Evolutionary conservation across 1,284 basidiomycete species (phyloP).

Genomic region (Porodaedalea pini): DNA sequence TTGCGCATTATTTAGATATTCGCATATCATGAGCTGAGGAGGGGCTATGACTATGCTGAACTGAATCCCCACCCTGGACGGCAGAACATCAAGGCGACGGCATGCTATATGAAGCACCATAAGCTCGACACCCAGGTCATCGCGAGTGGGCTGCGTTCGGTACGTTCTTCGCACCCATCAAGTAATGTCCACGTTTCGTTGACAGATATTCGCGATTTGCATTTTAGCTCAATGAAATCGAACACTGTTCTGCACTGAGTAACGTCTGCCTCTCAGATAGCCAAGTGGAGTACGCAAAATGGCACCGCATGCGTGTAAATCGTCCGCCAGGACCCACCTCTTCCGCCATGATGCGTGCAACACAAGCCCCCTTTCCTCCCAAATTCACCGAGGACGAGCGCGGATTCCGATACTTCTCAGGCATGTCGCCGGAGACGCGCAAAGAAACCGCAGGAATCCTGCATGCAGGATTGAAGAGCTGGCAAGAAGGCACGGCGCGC

Average conservation of each 20-base stretch:
- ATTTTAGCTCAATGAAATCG: slow-evolving; percentile 8
- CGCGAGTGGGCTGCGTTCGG: slow-evolving; percentile 32
- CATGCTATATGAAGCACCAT: slow-evolving; percentile 43
- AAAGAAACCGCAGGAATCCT: slow-evolving; percentile 31
- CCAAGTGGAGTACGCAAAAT: slow-evolving; percentile 2
- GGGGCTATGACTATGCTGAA: slow-evolving; percentile 24
- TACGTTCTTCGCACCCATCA: slow-evolving; percentile 16
- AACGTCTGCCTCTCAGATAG: slow-evolving; percentile 6
- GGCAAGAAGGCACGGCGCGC: slow-evolving; percentile 32
- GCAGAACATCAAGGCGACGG: slow-evolving; percentile 45
- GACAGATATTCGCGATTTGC: not conserved
- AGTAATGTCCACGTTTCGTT: not conserved
- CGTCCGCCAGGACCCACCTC: slow-evolving; percentile 10
- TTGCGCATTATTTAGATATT: slow-evolving; percentile 39
- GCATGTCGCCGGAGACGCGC: slow-evolving; percentile 30
- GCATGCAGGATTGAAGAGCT: slow-evolving; percentile 28
- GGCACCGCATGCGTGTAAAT: slow-evolving; percentile 6
- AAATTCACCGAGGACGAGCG: not conserved
- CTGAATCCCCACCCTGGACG: slow-evolving; percentile 39
- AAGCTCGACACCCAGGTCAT: slow-evolving; percentile 41
- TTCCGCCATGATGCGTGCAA: slow-evolving; percentile 3
- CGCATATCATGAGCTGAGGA: slow-evolving; percentile 38
- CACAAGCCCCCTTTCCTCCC: slow-evolving; percentile 4
- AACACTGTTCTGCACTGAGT: not conserved
- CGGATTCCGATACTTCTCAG: slow-evolving; percentile 26